phyloP scores from a whole-genome alignment of 768 basidiomycete genomes.

The Phanerochaete sordida region DNA sequence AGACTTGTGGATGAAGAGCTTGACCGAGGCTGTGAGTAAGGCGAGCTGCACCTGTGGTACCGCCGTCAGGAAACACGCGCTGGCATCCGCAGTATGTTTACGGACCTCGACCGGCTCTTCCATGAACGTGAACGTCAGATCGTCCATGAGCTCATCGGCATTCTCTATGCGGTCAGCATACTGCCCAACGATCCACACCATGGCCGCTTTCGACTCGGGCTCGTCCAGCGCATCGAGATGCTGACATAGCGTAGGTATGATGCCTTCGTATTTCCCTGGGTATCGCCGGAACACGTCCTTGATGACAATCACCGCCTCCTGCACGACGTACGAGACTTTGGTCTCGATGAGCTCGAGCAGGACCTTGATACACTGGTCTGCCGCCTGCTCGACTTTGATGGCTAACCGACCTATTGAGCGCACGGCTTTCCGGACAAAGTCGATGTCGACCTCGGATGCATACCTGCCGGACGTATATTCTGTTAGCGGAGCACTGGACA shows the following conservation, averaged over 20 bases:
- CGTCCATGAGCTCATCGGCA: constrained; percentile 92
- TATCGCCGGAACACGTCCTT: constrained; percentile 98
- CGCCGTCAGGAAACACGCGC: not conserved
- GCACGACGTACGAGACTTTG: constrained; percentile 93
- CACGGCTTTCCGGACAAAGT: constrained; percentile 97
- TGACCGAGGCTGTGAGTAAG: constrained; percentile 90
- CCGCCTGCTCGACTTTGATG: constrained; percentile 89
- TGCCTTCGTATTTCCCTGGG: constrained; percentile 94
- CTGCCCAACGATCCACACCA: constrained; percentile 98
- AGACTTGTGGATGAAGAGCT: constrained; percentile 90
- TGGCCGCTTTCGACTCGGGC: constrained; percentile 93
- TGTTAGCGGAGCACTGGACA: not conserved
- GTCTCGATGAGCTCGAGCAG: constrained; percentile 86
- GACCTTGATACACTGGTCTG: constrained; percentile 86
- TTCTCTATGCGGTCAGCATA: constrained; percentile 96
- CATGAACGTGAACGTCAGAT: constrained; percentile 81
- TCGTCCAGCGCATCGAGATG: constrained; percentile 91
- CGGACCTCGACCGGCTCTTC: constrained; percentile 92
- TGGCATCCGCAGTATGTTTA: constrained; percentile 9
- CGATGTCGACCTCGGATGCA: constrained; percentile 96
- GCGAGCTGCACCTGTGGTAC: constrained; percentile 86
- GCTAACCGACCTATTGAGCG: constrained; percentile 96
- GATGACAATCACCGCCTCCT: constrained; percentile 95
- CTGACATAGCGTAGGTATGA: constrained; percentile 91
- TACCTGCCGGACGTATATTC: constrained; percentile 52